Conservation (phyloP, 208 protist genomes). For the Tetramitus jugosus region DNA sequence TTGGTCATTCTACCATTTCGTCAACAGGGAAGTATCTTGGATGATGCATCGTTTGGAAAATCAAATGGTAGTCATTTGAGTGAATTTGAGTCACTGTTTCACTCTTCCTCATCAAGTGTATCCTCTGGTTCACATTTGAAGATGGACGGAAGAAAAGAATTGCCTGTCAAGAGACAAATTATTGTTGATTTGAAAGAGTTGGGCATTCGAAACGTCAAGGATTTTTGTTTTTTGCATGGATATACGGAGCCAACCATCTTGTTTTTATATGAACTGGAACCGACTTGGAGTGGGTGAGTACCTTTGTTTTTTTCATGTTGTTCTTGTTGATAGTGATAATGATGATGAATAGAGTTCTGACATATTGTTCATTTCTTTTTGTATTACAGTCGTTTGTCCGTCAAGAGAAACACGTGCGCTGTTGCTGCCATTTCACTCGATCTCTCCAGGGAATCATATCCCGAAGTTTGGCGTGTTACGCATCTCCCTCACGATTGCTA, state of each 20-base stretch:
- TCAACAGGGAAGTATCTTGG: background rate
- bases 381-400: too few relatives aligned
- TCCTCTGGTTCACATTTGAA: background rate
- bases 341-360: too few relatives aligned
- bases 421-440: conserved; percentile 12
- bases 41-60: too few relatives aligned
- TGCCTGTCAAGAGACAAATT: conserved; percentile 16
- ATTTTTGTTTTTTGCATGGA: conserved; percentile 29
- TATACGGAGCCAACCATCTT: conserved; percentile 30
- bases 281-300: conserved; percentile 26
- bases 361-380: too few relatives aligned
- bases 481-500: background rate
- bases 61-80: background rate
- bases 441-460: background rate
- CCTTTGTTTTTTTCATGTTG: too few relatives aligned
- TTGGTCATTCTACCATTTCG: conserved; percentile 16
- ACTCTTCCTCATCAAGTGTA: too few relatives aligned
- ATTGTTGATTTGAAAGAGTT: conserved; percentile 30
- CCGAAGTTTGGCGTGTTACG: background rate
- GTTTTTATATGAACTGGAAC: conserved; percentile 29
- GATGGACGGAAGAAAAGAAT: background rate
- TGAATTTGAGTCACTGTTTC: background rate
- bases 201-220: conserved; percentile 23
- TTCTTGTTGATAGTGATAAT: too few relatives aligned
- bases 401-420: conserved; percentile 9